A percentile compares a stretch with the other conserved stretches of the same genome.
phyloP scores from a whole-genome alignment of 805 yeast genomes.

The Maudiozyma barnettii region DNA sequence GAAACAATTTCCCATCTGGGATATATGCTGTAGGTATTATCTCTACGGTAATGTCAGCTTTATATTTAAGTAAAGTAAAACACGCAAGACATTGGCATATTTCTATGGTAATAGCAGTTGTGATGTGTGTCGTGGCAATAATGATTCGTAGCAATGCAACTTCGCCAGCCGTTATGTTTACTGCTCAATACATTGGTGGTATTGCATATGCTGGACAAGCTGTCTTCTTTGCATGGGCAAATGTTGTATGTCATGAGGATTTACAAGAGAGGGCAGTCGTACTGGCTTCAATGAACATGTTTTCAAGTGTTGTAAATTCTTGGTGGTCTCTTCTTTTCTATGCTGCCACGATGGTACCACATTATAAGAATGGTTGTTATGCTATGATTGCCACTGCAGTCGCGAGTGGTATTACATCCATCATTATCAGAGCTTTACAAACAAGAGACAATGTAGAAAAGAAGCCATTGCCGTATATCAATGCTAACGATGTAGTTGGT shows the following conservation, averaged over 20 bases:
- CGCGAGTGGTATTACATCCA: constrained; percentile 34
- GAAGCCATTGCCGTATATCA: constrained; percentile 17
- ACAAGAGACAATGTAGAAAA: constrained; percentile 27
- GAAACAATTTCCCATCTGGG: constrained; percentile 49
- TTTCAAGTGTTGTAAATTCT: constrained; percentile 51
- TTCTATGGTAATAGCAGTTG: constrained; percentile 35
- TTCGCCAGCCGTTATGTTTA: constrained; percentile 33
- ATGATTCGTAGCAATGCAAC: constrained; percentile 37
- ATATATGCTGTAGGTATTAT: constrained; percentile 42
- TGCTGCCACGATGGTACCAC: constrained; percentile 43
- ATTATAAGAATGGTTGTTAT: constrained; percentile 42
- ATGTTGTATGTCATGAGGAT: constrained; percentile 48
- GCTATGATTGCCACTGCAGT: constrained; percentile 48
- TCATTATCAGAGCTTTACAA: constrained; percentile 36
- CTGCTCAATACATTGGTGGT: constrained; percentile 49
- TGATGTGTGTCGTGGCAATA: constrained; percentile 39
- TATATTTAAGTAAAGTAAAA: constrained; percentile 36
- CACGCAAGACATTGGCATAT: constrained; percentile 43
- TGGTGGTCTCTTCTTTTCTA: constrained; percentile 55
- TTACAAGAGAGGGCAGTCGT: constrained; percentile 56
- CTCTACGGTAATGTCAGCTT: constrained; percentile 36
- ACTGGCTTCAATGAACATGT: constrained; percentile 58
- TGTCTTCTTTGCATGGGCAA: constrained; percentile 55
- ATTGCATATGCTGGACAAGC: constrained; percentile 52
- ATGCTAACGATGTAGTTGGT: constrained; percentile 21